These are phyloP conservation scores for Clarireedia paspali DNA, from an alignment of 2,329 filamentous ascomycete species.

Conservation along the genomic window DNA sequence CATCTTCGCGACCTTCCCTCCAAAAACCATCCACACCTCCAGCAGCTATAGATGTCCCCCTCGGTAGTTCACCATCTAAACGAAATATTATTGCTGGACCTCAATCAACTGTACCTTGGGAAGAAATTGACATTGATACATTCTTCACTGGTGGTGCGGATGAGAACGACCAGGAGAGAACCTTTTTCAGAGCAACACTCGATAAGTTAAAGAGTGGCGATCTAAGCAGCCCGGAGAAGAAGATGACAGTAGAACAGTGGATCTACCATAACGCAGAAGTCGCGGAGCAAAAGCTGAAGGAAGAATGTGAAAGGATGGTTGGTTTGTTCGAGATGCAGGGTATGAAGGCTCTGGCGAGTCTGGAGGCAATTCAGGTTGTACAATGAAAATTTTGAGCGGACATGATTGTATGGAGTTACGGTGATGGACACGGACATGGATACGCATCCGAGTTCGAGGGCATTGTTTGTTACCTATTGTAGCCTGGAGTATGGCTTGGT, in stretches of 20 bases:
- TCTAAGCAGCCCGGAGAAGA: constrained; percentile 69
- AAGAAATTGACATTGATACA: constrained; percentile 65
- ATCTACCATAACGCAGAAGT: constrained; percentile 71
- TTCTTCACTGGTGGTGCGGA: constrained; percentile 47
- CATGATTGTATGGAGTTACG: not conserved
- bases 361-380: constrained; percentile 44
- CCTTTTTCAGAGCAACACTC: constrained; percentile 27
- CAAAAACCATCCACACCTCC: constrained; percentile 17
- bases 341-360: constrained; percentile 62
- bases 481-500: no score
- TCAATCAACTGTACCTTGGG: constrained; percentile 57
- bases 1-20: constrained; percentile 51
- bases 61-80: constrained; percentile 55
- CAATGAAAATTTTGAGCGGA: not conserved
- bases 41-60: constrained; percentile 34
- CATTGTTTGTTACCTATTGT: no score
- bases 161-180: constrained; percentile 21
- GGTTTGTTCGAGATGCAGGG: constrained; percentile 78
- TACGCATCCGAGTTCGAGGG: not conserved
- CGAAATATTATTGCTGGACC: constrained; percentile 48
- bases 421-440: not conserved
- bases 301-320: constrained; percentile 79
- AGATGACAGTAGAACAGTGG: constrained; percentile 94
- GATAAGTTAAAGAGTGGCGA: constrained; percentile 49
- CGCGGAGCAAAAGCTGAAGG: constrained; percentile 71